These are phyloP conservation scores for Yamadazyma trypodendri DNA, from an alignment of 1,139 yeast species.

Conservation along the genomic window DNA sequence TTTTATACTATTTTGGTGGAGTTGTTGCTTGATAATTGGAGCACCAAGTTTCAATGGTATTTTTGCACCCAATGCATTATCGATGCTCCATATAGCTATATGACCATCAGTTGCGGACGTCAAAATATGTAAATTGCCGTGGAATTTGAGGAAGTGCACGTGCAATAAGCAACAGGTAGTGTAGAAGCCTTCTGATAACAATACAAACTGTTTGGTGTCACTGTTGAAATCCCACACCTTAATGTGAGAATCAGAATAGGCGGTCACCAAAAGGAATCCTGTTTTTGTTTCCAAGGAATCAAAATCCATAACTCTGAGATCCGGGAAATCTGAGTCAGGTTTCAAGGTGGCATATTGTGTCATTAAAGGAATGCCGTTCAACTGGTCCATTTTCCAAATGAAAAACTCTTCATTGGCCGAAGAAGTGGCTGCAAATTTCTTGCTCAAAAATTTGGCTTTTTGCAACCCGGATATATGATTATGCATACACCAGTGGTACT, in stretches of 20 bases:
- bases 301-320: conserved; percentile 87
- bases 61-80: conserved; percentile 3
- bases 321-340: conserved; percentile 62
- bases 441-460: conserved; percentile 59
- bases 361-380: conserved; percentile 40
- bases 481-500: conserved; percentile 61
- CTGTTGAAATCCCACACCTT: conserved; percentile 59
- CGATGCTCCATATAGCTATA: conserved; percentile 58
- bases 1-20: conserved; percentile 87
- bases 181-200: conserved; percentile 52
- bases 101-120: conserved; percentile 85
- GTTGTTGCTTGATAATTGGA: conserved; percentile 42
- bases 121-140: conserved; percentile 34
- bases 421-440: conserved; percentile 51
- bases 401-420: conserved; percentile 91
- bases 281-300: conserved; percentile 38
- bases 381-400: conserved; percentile 62
- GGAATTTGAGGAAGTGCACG: conserved; percentile 44
- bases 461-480: conserved; percentile 90
- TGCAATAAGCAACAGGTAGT: conserved; percentile 75
- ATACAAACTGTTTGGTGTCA: conserved; percentile 32
- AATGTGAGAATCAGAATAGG: conserved; percentile 81
- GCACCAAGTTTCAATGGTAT: conserved; percentile 17
- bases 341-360: conserved; percentile 44
- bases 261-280: conserved; percentile 61